Evolutionary conservation across 106 monocot species (phyloP).

Genomic region (Iris macrosiphon): DNA sequence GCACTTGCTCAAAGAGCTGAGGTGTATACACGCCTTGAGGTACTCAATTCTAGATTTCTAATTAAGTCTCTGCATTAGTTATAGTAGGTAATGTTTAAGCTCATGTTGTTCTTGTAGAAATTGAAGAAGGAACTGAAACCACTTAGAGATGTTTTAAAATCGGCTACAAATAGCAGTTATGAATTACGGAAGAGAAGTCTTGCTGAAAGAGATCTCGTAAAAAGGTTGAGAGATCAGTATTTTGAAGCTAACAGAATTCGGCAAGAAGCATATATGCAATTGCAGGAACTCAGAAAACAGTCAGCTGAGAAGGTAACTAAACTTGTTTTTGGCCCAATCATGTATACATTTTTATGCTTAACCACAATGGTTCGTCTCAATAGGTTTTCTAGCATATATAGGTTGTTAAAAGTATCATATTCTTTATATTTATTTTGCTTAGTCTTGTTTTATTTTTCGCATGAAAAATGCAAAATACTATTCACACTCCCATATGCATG

Average conservation of each 20-base stretch:
- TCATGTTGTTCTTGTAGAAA: slow-evolving; percentile 19
- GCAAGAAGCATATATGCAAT: slow-evolving; percentile 45
- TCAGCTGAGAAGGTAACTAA: slow-evolving; percentile 36
- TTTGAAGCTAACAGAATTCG: slow-evolving; percentile 42
- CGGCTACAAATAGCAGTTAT: slow-evolving; percentile 23
- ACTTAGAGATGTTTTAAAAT: slow-evolving; percentile 19
- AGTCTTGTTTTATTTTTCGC: no score
- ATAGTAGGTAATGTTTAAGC: not conserved
- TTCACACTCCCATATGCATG: no score
- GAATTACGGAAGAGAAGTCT: slow-evolving; percentile 23
- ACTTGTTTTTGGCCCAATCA: no score
- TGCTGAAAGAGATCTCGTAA: slow-evolving; percentile 17
- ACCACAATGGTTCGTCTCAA: no score
- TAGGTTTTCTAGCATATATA: no score
- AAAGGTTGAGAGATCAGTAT: slow-evolving; percentile 25
- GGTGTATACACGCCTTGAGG: slow-evolving; percentile 41
- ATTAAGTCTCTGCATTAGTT: not conserved
- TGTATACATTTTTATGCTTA: no score
- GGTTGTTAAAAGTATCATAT: no score
- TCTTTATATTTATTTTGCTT: no score
- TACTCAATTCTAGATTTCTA: slow-evolving; percentile 4
- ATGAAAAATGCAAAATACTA: no score
- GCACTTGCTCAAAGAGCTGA: slow-evolving; percentile 41
- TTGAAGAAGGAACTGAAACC: slow-evolving; percentile 59
- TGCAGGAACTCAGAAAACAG: slow-evolving; percentile 31